A percentile compares a stretch with the other conserved stretches of the same genome.
phyloP scores from a whole-genome alignment of 2,329 filamentous ascomycete species.

The Akanthomyces dipterigenus region DNA sequence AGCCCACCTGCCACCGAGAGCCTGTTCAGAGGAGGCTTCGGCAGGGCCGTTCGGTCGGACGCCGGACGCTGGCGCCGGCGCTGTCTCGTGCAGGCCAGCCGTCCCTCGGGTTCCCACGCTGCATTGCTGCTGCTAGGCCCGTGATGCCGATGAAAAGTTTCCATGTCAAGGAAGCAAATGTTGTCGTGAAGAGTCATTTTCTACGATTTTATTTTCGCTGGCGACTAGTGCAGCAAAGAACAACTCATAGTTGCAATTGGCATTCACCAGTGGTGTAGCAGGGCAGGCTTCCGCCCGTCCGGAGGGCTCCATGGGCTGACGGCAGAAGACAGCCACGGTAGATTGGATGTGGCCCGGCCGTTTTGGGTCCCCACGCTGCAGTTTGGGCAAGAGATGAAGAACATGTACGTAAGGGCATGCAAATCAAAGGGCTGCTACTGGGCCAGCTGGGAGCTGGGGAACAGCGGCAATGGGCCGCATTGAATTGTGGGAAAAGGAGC shows the following conservation, averaged over 20 bases:
- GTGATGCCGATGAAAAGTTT: neutral
- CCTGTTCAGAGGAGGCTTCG: neutral
- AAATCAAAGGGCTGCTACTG: neutral
- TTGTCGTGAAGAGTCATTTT: too few relatives aligned
- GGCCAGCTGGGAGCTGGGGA: neutral
- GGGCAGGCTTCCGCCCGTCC: slow-evolving; percentile 8
- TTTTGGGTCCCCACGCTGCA: neutral
- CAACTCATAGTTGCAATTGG: neutral
- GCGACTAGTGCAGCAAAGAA: neutral
- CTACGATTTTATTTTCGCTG: neutral
- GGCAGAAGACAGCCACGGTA: neutral
- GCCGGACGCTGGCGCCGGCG: neutral
- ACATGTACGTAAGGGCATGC: neutral
- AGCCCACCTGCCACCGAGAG: neutral
- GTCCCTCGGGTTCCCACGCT: neutral
- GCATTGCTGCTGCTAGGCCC: neutral
- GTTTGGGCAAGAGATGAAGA: neutral
- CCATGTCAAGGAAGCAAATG: too few relatives aligned
- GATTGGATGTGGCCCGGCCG: neutral
- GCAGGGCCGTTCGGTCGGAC: neutral
- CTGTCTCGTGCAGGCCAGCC: neutral
- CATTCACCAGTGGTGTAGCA: neutral
- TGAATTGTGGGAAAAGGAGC: slow-evolving; percentile 4
- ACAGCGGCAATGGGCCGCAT: slow-evolving; percentile 4
- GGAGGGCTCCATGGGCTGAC: neutral